Evolutionary conservation across 768 basidiomycete genomes (phyloP), one percentile per base, ranked within the genome.

Genomic region (Rhizopogon sp.): DNA sequence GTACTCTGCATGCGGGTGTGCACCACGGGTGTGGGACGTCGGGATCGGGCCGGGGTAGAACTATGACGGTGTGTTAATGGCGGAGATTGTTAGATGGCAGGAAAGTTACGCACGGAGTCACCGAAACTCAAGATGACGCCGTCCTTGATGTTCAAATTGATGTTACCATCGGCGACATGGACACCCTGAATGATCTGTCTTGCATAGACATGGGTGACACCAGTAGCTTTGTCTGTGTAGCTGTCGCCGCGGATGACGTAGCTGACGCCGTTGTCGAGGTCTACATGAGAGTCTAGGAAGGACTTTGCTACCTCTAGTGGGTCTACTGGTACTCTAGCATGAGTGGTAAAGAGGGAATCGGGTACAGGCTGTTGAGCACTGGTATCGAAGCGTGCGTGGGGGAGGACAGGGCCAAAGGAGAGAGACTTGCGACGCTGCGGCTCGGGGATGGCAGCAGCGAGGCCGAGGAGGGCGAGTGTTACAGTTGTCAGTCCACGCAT

Each of bases 111-210:
- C 62, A 92, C 90, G 59, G 92, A 94, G 66, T 87, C 88, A 43
- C 94, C 94, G 62, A 86, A 92, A 1, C 92, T 94, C 45, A 98
- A 65, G 17, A 98, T 80, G 61, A 79, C 72, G 43, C 92, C 93
- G 53, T 89, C 81, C 71, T 86, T 86, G 70, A 98, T 76, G 75
- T 98, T 97, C 66, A 99, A 72, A 69, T 98, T 98, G 75, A 97
- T 82, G 70, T 97, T 88, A 29, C 90, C 91, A 63, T 97, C 92
- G 10, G 81, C 79, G 14, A 99, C 92, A 65, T 96, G 91, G 43
- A 96, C 74, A 13, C 92, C 93, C 55, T 89, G 85, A 63, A 94
- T 73, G 55, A 89, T 58, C 73, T 99, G 95, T 61, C 87, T 81
- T 58, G 88, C 84, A 67, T 95, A 96, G 62, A 93, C 78, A 71